A percentile compares a stretch with the other conserved stretches of the same genome.
These are phyloP conservation scores for Deinandra increscens DNA, from an alignment of 129 eudicot species.

Conservation along the genomic window DNA sequence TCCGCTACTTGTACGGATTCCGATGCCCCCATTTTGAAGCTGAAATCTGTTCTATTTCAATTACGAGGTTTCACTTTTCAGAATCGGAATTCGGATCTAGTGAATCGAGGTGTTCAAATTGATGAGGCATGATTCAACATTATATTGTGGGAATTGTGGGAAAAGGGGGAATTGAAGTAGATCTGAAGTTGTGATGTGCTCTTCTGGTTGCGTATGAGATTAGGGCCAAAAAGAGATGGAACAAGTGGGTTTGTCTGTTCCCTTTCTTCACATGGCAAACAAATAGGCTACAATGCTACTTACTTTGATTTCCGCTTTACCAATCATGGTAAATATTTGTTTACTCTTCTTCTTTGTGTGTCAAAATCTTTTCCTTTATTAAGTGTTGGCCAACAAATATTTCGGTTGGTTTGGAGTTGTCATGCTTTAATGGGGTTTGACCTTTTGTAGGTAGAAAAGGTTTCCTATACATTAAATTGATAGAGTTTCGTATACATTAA, in stretches of 20 bases:
- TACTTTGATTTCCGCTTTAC: slow-evolving; percentile 17
- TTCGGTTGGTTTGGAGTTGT: background rate
- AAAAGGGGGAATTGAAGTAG: slow-evolving; percentile 24
- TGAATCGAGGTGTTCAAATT: background rate
- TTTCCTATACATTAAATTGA: no score
- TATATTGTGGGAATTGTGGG: background rate
- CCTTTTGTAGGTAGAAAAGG: no score
- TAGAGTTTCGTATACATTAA: no score
- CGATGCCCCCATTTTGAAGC: slow-evolving; percentile 63
- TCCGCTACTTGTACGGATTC: slow-evolving; percentile 60
- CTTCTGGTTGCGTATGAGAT: slow-evolving; percentile 27
- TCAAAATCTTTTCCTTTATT: background rate
- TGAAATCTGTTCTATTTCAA: background rate
- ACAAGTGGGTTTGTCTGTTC: slow-evolving; percentile 25
- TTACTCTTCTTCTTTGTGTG: background rate
- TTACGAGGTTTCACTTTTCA: slow-evolving; percentile 6
- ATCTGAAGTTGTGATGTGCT: slow-evolving; percentile 34
- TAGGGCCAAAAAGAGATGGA: slow-evolving; percentile 34
- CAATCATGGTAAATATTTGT: background rate
- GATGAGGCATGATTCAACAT: slow-evolving; percentile 19
- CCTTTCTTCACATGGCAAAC: slow-evolving; percentile 23
- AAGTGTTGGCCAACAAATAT: background rate
- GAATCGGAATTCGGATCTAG: slow-evolving; percentile 18
- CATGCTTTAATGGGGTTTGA: background rate
- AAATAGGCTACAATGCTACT: background rate